These are phyloP conservation scores for Populus euphratica DNA, from an alignment of 345 rosid genomes.

Conservation along the genomic window DNA sequence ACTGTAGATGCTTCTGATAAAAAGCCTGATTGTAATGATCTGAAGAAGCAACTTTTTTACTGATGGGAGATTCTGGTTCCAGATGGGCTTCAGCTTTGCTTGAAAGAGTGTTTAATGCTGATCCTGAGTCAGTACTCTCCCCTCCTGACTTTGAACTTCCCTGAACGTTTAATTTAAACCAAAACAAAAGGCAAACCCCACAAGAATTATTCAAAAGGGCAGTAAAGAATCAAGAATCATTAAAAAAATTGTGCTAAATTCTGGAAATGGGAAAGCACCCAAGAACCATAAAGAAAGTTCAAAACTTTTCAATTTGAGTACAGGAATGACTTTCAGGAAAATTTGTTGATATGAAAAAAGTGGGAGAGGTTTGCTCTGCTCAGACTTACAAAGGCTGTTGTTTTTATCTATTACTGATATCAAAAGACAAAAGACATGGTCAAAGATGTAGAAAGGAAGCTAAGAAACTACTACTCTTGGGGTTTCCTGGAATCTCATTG, in stretches of 20 bases:
- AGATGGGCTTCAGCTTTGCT: slow-evolving; percentile 60
- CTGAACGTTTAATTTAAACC: slow-evolving; percentile 36
- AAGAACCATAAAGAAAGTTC: slow-evolving; percentile 8
- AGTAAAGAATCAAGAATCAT: slow-evolving; percentile 4
- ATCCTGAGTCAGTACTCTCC: slow-evolving; percentile 85
- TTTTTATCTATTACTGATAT: not conserved
- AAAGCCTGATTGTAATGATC: slow-evolving; percentile 33
- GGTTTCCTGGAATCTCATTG: slow-evolving; percentile 94
- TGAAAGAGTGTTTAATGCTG: slow-evolving; percentile 67
- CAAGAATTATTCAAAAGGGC: slow-evolving; percentile 10
- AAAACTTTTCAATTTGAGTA: not conserved
- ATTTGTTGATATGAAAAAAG: not conserved
- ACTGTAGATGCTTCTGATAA: slow-evolving; percentile 34
- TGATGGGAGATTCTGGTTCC: slow-evolving; percentile 79
- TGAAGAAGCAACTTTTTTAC: slow-evolving; percentile 48
- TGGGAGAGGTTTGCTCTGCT: not conserved
- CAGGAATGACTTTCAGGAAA: not conserved
- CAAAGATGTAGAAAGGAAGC: slow-evolving; percentile 43
- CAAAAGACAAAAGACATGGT: slow-evolving; percentile 41
- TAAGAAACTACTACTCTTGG: slow-evolving; percentile 58
- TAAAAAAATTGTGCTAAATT: not conserved
- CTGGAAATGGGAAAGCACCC: slow-evolving; percentile 6
- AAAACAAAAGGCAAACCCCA: slow-evolving; percentile 12
- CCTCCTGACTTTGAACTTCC: slow-evolving; percentile 83
- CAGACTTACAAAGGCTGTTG: not conserved